Base-by-base conservation (phyloP, 2,329 filamentous ascomycete species). In the Alternaria postmessia region DNA sequence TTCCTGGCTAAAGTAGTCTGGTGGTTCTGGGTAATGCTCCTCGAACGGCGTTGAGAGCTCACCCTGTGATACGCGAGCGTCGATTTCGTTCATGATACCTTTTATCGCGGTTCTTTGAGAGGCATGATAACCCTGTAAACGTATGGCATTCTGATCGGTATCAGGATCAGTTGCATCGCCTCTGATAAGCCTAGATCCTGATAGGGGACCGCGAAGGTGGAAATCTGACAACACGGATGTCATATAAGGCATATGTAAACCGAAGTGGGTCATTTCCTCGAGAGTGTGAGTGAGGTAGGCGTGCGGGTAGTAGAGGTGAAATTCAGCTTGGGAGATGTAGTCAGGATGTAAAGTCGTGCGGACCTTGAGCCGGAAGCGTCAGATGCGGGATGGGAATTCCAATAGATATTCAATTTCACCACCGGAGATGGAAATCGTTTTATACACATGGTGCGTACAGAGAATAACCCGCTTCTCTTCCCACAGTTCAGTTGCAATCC, bases 311-410 rank as follows among this genome's bases (percentile, higher is more conserved):
- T 11, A 2, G 5, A 36, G 30, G 9, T 11, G 7, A 7, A 4
- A 22, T 36, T 14, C 16, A 4, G 14, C 16, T 34, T 36, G 20
- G 18, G 3, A 3, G 12, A 16, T 36, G 30, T 2, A 48, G 11
- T 24, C 34, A 16, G 18, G 0, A n/a, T 22, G 39, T 12, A 24
- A 48, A 22, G 14, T n/a, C 3, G 30, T 24, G 30, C 2, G 18
- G 9, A n/a, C 7, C 18, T 7, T 42, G 39, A 42, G 20, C 39
- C 0, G 11, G 39, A 16, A 5, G 14, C 0, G 14, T 14, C 11
- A 36, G 0, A 1, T 36, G 32, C 2, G 8, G 30, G 9, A 12
- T 5, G 11, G 30, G 4, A 2, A 12, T 32, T 0, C 3, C 18
- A 34, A 22, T 14, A 16, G 8, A 48, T 1, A 22, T 14, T 2